Evolutionary conservation across 495 filamentous ascomycete species (phyloP).

Genomic region (Opeltia flavorubescens): DNA sequence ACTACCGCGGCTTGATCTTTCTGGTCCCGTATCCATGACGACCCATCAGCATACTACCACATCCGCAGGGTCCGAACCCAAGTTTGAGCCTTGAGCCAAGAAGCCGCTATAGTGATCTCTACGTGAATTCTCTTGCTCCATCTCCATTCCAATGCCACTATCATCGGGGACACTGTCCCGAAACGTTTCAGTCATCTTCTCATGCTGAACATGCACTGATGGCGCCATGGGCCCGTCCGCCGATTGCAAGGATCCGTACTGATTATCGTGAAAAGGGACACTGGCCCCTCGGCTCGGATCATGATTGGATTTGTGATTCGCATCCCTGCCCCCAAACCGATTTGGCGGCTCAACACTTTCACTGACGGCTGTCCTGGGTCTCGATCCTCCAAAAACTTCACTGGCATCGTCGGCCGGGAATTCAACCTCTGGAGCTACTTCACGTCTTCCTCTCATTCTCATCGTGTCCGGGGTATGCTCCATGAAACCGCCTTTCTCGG

Average conservation of each 20-base stretch:
- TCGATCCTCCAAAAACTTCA: constrained; percentile 17
- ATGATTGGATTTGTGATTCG: constrained; percentile 7
- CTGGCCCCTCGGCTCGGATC: constrained; percentile 27
- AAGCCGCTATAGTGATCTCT: constrained; percentile 15
- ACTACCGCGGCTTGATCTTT: background rate
- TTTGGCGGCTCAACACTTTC: constrained; percentile 5
- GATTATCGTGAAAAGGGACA: constrained; percentile 24
- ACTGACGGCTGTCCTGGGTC: constrained; percentile 13
- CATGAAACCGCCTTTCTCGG: constrained; percentile 86
- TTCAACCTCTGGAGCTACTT: constrained; percentile 7
- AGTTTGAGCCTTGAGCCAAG: constrained; percentile 9
- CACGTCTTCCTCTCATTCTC: constrained; percentile 21
- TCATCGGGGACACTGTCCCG: constrained; percentile 38
- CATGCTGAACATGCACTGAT: too few relatives aligned
- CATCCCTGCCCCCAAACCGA: constrained; percentile 5
- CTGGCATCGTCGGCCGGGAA: constrained; percentile 12
- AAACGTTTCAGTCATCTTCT: background rate
- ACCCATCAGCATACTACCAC: constrained; percentile 16
- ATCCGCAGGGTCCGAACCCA: constrained; percentile 16
- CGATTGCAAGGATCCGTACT: constrained; percentile 13
- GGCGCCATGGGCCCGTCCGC: too few relatives aligned
- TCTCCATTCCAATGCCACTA: constrained; percentile 50
- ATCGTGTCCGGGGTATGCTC: constrained; percentile 35
- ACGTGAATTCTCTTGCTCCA: constrained; percentile 10
- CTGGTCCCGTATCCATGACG: too few relatives aligned